These are phyloP conservation scores for Kwoniella sp. DNA, from an alignment of 768 basidiomycete species.

Conservation along the genomic window DNA sequence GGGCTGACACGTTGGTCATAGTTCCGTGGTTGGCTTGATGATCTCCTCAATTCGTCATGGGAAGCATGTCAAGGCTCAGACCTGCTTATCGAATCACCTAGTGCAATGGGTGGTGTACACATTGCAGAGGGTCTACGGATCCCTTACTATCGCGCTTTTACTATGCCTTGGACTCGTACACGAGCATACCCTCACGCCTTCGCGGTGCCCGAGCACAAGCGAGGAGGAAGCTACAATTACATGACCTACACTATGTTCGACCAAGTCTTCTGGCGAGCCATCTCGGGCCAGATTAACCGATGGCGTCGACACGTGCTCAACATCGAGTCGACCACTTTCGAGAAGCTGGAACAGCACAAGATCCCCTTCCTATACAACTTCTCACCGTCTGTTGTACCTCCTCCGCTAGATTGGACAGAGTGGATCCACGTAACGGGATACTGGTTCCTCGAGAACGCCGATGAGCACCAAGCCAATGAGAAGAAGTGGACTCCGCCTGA, in stretches of 20 bases:
- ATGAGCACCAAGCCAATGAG: slow-evolving; percentile 72
- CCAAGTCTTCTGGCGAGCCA: slow-evolving; percentile 83
- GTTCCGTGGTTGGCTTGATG: slow-evolving; percentile 98
- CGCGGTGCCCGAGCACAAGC: slow-evolving; percentile 95
- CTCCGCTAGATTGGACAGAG: slow-evolving; percentile 96
- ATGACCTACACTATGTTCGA: slow-evolving; percentile 98
- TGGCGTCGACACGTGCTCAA: slow-evolving; percentile 80
- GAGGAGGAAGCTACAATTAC: slow-evolving; percentile 97
- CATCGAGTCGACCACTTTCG: slow-evolving; percentile 78
- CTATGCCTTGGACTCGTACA: slow-evolving; percentile 97
- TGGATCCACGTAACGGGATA: slow-evolving; percentile 87
- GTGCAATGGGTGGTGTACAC: slow-evolving; percentile 95
- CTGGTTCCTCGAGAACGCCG: slow-evolving; percentile 94
- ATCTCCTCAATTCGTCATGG: slow-evolving; percentile 92
- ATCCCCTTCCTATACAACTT: slow-evolving; percentile 98
- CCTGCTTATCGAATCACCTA: slow-evolving; percentile 89
- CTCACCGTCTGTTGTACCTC: slow-evolving; percentile 84
- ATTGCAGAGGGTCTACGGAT: slow-evolving; percentile 92
- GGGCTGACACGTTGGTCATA: too few species aligned
- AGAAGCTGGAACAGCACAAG: slow-evolving; percentile 96
- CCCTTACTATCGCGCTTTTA: slow-evolving; percentile 93
- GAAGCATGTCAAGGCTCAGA: slow-evolving; percentile 94
- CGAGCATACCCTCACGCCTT: slow-evolving; percentile 97
- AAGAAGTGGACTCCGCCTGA: slow-evolving; percentile 76
- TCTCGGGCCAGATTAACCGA: slow-evolving; percentile 87